Conservation (phyloP, 106 monocot species). For the Dendrobium officinale region DNA sequence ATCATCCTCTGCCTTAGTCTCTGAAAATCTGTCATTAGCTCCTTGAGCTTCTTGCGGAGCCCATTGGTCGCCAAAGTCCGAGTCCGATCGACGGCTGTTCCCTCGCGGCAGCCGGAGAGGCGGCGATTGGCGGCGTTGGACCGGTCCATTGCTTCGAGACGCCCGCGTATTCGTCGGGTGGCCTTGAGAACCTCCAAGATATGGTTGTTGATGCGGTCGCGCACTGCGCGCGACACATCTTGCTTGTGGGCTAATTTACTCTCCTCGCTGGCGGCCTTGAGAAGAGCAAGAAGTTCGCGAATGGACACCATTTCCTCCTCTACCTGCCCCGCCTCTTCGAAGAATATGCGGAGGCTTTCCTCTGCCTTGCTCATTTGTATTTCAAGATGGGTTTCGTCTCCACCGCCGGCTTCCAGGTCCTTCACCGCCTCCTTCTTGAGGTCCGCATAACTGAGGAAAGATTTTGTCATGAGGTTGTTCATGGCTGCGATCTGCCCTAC, state of each 20-base stretch:
- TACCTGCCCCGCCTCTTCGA: slow-evolving; percentile 35
- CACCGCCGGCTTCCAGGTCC: slow-evolving; percentile 25
- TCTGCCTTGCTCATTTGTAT: slow-evolving; percentile 14
- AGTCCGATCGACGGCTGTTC: slow-evolving; percentile 52
- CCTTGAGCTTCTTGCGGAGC: slow-evolving; percentile 58
- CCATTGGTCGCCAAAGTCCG: slow-evolving; percentile 51
- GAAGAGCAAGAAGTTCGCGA: slow-evolving; percentile 24
- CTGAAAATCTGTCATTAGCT: slow-evolving; percentile 64
- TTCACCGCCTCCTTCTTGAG: slow-evolving; percentile 54
- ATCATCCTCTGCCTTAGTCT: slow-evolving; percentile 46
- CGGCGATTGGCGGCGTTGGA: slow-evolving; percentile 48
- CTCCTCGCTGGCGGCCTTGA: slow-evolving; percentile 34
- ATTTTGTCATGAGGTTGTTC: slow-evolving; percentile 48
- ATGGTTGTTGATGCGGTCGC: slow-evolving; percentile 45
- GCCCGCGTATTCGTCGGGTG: slow-evolving; percentile 33
- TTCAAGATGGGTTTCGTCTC: background rate
- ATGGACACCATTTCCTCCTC: slow-evolving; percentile 48
- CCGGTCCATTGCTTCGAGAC: slow-evolving; percentile 62
- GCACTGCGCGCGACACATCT: slow-evolving; percentile 28
- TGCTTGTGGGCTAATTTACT: slow-evolving; percentile 38
- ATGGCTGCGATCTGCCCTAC: slow-evolving; percentile 5
- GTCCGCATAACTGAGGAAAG: slow-evolving; percentile 36
- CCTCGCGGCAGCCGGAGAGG: slow-evolving; percentile 46
- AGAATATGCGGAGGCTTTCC: slow-evolving; percentile 30
- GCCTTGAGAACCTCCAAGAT: slow-evolving; percentile 38